Evolutionary conservation across 306 rosid species (phyloP), one percentile per base, ranked within the genome.

Genomic region (Cyamopsis tetragonoloba): DNA sequence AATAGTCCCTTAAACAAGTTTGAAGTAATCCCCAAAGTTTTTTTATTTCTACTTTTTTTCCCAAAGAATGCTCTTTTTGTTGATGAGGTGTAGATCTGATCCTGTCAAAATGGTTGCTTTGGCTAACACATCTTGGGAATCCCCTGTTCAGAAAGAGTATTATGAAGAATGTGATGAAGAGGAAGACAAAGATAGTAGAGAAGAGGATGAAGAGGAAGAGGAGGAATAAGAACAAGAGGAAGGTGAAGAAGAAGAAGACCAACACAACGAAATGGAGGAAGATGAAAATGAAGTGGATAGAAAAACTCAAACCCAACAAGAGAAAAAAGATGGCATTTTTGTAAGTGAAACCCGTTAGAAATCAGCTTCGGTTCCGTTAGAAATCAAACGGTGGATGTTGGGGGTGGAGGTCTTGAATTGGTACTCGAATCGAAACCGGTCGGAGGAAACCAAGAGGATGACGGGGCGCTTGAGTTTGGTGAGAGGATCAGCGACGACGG

Each of bases 41-140:
- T n/a, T n/a, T n/a, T n/a, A n/a, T n/a, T n/a, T n/a, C n/a, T n/a
- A n/a, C n/a, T n/a, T n/a, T n/a, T n/a, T n/a, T n/a, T n/a, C n/a
- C 99, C 99, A 0, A 93, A 90, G 79, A 93, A 93, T 80, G 99
- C 97, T 63, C 81, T 93, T 31, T n/a, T 73, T 93, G 78, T 78
- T 93, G 28, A 93, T 93, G 99, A 86, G 99, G 75, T 90, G 99
- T 17, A 88, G 99, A 83, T 93, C 99, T 82, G 99, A 93, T 78
- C 99, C 99, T 27, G 96, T 90, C 31, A 93, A 86, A 77, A 85
- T 90, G 99, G 99, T 96, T 2, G 97, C 92, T 38, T 82, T 93
- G 23, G 96, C 96, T 2, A 88, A 83, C 30, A 56, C 89, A 2
- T 86, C 90, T 38, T 90, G 86, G 90, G 95, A 89, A 27, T 73